phyloP scores from a whole-genome alignment of 257 asterid genomes.

The Solanum habrochaites region DNA sequence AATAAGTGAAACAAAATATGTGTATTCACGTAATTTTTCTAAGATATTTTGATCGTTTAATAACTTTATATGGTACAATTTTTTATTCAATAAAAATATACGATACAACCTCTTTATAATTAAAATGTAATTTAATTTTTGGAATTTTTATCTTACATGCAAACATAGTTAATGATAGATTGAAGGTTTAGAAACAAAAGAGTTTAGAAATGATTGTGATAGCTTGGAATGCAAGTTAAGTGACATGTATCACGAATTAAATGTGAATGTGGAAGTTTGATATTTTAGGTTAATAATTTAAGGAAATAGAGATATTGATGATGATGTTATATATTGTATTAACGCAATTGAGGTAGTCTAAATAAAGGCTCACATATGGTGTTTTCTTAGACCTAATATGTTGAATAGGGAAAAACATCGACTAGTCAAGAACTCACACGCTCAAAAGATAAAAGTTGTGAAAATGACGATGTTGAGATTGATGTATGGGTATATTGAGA shows the following conservation, averaged over 20 bases:
- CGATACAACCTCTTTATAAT: not conserved
- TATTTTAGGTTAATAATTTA: not conserved
- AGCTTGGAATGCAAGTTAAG: not conserved
- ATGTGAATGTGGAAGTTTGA: not conserved
- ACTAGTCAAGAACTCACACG: accelerated
- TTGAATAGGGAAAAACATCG: accelerated
- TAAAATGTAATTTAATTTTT: not conserved
- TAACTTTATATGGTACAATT: no score
- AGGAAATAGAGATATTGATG: not conserved
- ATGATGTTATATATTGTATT: not conserved
- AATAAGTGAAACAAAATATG: no score
- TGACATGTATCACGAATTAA: not conserved
- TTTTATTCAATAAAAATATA: no score
- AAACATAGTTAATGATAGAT: not conserved
- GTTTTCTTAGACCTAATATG: not conserved
- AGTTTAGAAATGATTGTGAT: not conserved
- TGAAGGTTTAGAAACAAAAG: not conserved
- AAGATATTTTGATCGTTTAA: no score
- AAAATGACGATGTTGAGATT: not conserved
- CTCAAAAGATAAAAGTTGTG: not conserved
- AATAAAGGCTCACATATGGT: not conserved
- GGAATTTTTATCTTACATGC: not conserved
- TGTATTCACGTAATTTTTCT: no score
- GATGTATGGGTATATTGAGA: no score
- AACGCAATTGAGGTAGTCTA: accelerated